These are phyloP conservation scores for Candida coleopterorum DNA, from an alignment of 805 yeast species.

Conservation along the genomic window DNA sequence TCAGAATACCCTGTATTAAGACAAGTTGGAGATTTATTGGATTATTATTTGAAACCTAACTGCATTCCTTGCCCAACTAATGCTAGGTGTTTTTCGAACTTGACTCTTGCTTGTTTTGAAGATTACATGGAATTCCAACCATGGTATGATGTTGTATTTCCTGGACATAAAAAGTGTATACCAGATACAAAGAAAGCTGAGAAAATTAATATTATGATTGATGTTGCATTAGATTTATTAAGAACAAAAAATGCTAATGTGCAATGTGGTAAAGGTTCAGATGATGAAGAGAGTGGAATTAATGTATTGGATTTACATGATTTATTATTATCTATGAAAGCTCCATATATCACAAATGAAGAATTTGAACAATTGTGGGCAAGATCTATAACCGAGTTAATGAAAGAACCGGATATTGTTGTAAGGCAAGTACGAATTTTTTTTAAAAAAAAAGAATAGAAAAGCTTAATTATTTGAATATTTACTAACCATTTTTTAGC, in stretches of 20 bases:
- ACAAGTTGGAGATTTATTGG: conserved; percentile 42
- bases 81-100: conserved; percentile 63
- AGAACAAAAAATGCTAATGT: conserved; percentile 63
- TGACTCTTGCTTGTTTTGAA: conserved; percentile 64
- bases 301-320: conserved; percentile 46
- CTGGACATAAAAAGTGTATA: conserved; percentile 49
- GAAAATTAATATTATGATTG: conserved; percentile 58
- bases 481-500: conserved; percentile 25
- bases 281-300: conserved; percentile 48
- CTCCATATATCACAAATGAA: conserved; percentile 46
- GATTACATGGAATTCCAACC: conserved; percentile 54
- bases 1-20: conserved; percentile 25
- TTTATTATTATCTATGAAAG: conserved; percentile 43
- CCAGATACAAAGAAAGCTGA: conserved; percentile 71
- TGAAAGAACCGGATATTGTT: conserved; percentile 62
- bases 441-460: no score
- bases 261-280: conserved; percentile 47
- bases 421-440: conserved; percentile 63
- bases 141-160: conserved; percentile 58
- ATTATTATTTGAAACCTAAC: conserved; percentile 44
- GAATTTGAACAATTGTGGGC: conserved; percentile 77
- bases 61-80: conserved; percentile 81
- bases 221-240: conserved; percentile 61
- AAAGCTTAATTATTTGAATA: no score
- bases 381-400: conserved; percentile 55